These are phyloP conservation scores for Podila minutissima DNA, from an alignment of 192 early-diverging fungal species.

Conservation along the genomic window DNA sequence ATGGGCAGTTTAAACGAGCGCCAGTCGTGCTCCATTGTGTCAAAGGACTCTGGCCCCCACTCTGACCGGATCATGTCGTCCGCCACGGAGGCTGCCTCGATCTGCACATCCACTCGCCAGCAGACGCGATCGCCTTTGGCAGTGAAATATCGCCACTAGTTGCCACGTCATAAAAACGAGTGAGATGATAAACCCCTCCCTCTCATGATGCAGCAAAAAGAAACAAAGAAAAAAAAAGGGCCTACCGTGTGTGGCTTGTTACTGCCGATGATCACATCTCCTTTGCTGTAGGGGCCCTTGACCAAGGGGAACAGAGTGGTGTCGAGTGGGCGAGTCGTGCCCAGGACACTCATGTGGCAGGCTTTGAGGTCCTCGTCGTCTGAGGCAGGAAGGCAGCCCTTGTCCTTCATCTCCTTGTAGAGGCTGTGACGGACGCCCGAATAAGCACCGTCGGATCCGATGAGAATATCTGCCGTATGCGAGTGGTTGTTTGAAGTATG, in stretches of 20 bases:
- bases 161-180: background rate
- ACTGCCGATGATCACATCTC: conserved; percentile 1
- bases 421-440: conserved; percentile 17
- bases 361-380: conserved; percentile 10
- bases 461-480: background rate
- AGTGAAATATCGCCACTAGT: conserved; percentile 10
- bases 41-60: conserved; percentile 1
- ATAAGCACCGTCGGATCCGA: conserved; percentile 25
- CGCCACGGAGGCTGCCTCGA: background rate
- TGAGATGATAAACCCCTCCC: background rate
- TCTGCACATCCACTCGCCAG: conserved; percentile 12
- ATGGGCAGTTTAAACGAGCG: background rate
- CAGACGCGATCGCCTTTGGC: background rate
- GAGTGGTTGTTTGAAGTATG: background rate
- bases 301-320: background rate
- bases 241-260: conserved; percentile 8
- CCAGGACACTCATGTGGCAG: conserved; percentile 18
- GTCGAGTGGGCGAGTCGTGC: conserved; percentile 16
- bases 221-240: background rate
- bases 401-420: conserved; percentile 5
- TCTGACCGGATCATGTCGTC: conserved; percentile 2
- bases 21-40: background rate
- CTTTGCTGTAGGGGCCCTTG: background rate
- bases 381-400: conserved; percentile 6
- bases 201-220: background rate